phyloP scores from a whole-genome alignment of 2,329 filamentous ascomycete genomes.

The Monosporascus cannonballus region DNA sequence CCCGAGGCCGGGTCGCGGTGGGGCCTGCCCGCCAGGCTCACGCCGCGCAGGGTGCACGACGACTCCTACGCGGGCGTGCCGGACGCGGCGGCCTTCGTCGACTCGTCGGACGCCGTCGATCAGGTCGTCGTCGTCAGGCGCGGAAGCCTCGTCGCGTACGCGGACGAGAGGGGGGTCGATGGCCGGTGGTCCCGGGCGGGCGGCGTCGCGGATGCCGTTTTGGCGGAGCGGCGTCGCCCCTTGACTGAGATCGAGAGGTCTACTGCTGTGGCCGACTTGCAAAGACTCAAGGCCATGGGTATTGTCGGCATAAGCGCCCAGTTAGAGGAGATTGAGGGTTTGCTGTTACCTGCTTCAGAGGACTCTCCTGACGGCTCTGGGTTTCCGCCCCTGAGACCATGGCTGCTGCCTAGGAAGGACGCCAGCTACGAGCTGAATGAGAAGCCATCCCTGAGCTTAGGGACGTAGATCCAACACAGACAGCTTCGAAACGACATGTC shows the following conservation, averaged over 20 bases:
- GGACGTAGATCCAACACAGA: not conserved
- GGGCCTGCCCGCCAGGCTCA: slow-evolving; percentile 33
- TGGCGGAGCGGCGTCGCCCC: slow-evolving; percentile 21
- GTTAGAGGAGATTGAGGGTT: slow-evolving; percentile 16
- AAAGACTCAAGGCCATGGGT: slow-evolving; percentile 16
- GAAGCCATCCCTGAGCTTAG: not conserved
- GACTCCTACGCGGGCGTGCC: slow-evolving; percentile 36
- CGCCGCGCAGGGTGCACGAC: slow-evolving; percentile 38
- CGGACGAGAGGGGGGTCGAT: slow-evolving; percentile 8
- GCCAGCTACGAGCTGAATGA: not conserved
- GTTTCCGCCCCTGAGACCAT: not conserved
- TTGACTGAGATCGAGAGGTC: slow-evolving; percentile 21
- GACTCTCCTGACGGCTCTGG: not conserved
- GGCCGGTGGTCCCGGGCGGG: slow-evolving; percentile 3
- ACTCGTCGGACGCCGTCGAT: slow-evolving; percentile 24
- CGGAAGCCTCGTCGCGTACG: slow-evolving; percentile 29
- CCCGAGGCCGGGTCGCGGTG: slow-evolving; percentile 29
- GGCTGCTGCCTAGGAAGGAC: not conserved
- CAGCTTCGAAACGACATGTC: too few relatives aligned
- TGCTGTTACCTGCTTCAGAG: slow-evolving; percentile 12
- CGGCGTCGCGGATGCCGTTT: slow-evolving; percentile 17
- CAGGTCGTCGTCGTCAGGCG: slow-evolving; percentile 34
- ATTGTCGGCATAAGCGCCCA: slow-evolving; percentile 12
- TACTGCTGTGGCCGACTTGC: slow-evolving; percentile 18
- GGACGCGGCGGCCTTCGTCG: slow-evolving; percentile 31